These are phyloP conservation scores for Cryptococcus hybrid DNA, from an alignment of 1,284 basidiomycete genomes.

Conservation along the genomic window DNA sequence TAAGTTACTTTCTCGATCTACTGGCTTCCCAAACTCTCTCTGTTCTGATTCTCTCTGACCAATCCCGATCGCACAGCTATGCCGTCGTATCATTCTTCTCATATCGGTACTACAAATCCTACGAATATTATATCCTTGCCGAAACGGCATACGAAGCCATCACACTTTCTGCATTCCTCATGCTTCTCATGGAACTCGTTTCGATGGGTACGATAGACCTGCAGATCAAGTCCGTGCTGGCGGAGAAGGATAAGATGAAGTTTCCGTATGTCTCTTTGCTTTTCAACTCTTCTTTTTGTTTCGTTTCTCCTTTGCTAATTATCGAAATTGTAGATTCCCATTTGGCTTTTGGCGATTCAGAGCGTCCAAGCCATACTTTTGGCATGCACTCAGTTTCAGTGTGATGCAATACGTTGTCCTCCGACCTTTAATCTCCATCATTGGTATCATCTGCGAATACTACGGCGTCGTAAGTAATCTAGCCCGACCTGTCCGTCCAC, in stretches of 20 bases:
- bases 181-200: slow-evolving; percentile 81
- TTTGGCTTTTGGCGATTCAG: slow-evolving; percentile 57
- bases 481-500: background rate
- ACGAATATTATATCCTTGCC: slow-evolving; percentile 66
- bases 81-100: slow-evolving; percentile 85
- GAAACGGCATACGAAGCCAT: slow-evolving; percentile 48
- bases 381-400: slow-evolving; percentile 73
- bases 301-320: background rate
- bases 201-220: slow-evolving; percentile 64
- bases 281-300: slow-evolving; percentile 56
- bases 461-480: slow-evolving; percentile 61
- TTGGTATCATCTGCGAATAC: slow-evolving; percentile 70
- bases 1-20: slow-evolving; percentile 4
- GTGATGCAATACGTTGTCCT: slow-evolving; percentile 71
- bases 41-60: background rate
- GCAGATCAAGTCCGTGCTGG: slow-evolving; percentile 63
- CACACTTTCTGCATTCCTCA: slow-evolving; percentile 41
- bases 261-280: slow-evolving; percentile 65
- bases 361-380: slow-evolving; percentile 83
- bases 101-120: slow-evolving; percentile 67
- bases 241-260: slow-evolving; percentile 71
- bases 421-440: slow-evolving; percentile 66
- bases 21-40: background rate
- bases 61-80: slow-evolving; percentile 50
- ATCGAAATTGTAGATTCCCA: slow-evolving; percentile 55